Evolutionary conservation across 257 asterid species (phyloP).

Genomic region (Solanum clarkiae): DNA sequence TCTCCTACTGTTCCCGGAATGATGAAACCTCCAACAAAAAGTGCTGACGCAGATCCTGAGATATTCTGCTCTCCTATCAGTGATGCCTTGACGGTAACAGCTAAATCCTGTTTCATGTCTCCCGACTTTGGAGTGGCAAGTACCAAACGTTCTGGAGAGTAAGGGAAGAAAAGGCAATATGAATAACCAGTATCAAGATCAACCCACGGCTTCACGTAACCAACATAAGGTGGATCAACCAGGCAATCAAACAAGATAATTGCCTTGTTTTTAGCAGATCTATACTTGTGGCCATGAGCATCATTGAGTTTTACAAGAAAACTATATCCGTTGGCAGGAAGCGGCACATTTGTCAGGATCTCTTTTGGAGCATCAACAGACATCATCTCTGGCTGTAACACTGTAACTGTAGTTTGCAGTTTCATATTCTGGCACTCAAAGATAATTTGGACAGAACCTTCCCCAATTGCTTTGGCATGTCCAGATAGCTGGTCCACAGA

Average conservation of each 20-base stretch:
- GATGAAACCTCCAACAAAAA: conserved; percentile 63
- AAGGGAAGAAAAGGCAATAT: conserved; percentile 67
- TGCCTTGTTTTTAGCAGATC: conserved; percentile 14
- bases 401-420: conserved; percentile 56
- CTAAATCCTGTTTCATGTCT: conserved; percentile 17
- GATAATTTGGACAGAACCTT: conserved; percentile 44
- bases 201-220: conserved; percentile 60
- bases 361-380: conserved; percentile 54
- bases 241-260: conserved; percentile 33
- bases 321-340: conserved; percentile 56
- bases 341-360: conserved; percentile 61
- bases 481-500: conserved; percentile 49
- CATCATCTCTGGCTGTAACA: conserved; percentile 35
- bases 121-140: conserved; percentile 19
- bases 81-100: conserved; percentile 51
- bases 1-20: conserved; percentile 41
- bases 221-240: conserved; percentile 56
- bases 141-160: conserved; percentile 55
- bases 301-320: conserved; percentile 43
- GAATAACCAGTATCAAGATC: conserved; percentile 38
- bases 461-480: conserved; percentile 60
- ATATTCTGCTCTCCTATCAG: conserved; percentile 32
- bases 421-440: conserved; percentile 33
- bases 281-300: conserved; percentile 7
- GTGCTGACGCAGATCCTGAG: conserved; percentile 68